These are phyloP conservation scores for Amanita pseudoporphyria DNA, from an alignment of 768 basidiomycete genomes.

Conservation along the genomic window DNA sequence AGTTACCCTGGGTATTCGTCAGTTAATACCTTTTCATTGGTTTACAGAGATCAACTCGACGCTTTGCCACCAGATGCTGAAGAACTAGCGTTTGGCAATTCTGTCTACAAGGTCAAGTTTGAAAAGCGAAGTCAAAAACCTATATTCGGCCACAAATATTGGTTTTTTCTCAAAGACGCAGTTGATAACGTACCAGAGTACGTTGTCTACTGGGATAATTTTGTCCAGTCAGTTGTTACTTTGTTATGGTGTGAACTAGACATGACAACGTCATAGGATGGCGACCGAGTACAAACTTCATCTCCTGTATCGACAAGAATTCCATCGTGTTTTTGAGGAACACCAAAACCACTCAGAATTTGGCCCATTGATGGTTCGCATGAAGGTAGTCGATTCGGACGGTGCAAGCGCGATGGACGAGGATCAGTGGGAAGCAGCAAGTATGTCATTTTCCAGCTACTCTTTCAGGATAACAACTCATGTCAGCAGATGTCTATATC, in stretches of 20 bases:
- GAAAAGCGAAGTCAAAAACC: constrained; percentile 54
- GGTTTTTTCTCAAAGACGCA: constrained; percentile 89
- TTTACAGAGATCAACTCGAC: constrained; percentile 59
- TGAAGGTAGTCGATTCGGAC: constrained; percentile 83
- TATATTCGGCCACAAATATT: constrained; percentile 85
- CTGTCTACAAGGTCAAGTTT: constrained; percentile 84
- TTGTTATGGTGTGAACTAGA: not conserved
- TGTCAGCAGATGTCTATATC: constrained; percentile 72
- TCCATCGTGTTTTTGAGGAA: constrained; percentile 82
- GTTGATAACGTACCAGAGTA: constrained; percentile 98
- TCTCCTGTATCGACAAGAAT: constrained; percentile 75
- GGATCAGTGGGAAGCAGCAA: constrained; percentile 98
- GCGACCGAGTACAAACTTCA: constrained; percentile 74
- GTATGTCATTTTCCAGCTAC: constrained; percentile 40
- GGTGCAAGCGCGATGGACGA: constrained; percentile 91
- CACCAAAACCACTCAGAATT: constrained; percentile 76
- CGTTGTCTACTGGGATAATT: constrained; percentile 92
- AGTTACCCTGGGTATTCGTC: constrained; percentile 20
- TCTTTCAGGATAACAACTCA: constrained; percentile 6
- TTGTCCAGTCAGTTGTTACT: constrained; percentile 67
- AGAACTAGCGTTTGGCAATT: constrained; percentile 82
- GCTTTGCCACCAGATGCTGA: constrained; percentile 52
- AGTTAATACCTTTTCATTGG: constrained; percentile 6
- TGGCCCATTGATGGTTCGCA: constrained; percentile 70
- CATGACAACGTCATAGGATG: constrained; percentile 38